A percentile compares a stretch with the other conserved stretches of the same genome.
Evolutionary conservation across 768 basidiomycete genomes (phyloP).

Genomic region (Phallus indusiatus): DNA sequence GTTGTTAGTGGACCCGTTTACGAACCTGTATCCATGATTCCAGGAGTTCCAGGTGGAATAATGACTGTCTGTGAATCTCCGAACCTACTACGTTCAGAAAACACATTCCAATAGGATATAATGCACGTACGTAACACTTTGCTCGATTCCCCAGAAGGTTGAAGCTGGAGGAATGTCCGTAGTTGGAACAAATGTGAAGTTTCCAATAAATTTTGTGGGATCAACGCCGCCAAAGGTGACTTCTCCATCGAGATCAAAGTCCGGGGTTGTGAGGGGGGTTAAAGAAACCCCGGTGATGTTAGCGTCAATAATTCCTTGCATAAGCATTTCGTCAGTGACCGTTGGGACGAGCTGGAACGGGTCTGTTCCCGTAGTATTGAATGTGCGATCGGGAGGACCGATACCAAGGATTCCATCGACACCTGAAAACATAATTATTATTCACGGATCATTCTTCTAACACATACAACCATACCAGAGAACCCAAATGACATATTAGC

Average conservation of each 20-base stretch:
- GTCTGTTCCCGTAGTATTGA: conserved; percentile 19
- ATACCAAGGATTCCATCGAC: conserved; percentile 32
- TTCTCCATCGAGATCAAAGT: conserved; percentile 14
- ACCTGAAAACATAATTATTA: not conserved
- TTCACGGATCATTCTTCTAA: not conserved
- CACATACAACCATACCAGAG: conserved; percentile 1
- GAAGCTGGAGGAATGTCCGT: conserved; percentile 17
- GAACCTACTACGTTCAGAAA: not conserved
- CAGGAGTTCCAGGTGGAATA: not conserved
- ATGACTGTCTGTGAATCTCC: conserved; percentile 22
- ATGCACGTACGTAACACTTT: conserved; percentile 20
- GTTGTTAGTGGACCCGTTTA: not conserved
- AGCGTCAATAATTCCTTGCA: conserved; percentile 20
- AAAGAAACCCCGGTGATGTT: conserved; percentile 27
- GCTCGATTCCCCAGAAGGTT: conserved; percentile 24
- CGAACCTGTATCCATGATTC: conserved; percentile 29
- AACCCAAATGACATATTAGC: conserved; percentile 35
- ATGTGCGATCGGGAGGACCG: conserved; percentile 26
- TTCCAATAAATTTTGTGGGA: conserved; percentile 8
- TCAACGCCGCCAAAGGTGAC: conserved; percentile 21
- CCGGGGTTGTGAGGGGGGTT: conserved; percentile 14
- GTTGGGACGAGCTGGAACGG: conserved; percentile 19
- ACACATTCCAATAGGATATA: not conserved
- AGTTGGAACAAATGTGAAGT: conserved; percentile 8
- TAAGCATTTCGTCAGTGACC: conserved; percentile 21